These are phyloP conservation scores for Pleodorina starrii DNA, from an alignment of 139 green algal species.

Conservation along the genomic window DNA sequence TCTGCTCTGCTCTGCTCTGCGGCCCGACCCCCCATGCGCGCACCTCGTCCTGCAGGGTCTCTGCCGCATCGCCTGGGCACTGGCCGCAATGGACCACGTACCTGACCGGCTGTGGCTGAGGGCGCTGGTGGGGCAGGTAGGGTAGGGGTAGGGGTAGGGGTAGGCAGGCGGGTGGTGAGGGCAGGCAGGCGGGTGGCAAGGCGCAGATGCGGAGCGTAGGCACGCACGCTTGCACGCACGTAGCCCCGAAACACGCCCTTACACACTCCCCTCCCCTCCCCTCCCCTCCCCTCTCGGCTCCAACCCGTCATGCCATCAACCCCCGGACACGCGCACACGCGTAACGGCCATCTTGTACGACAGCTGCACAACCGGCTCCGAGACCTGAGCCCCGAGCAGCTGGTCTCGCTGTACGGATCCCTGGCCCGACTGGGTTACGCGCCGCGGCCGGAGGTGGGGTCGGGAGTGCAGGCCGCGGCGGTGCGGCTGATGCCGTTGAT, in stretches of 20 bases:
- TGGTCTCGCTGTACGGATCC: neutral
- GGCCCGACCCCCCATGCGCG: neutral
- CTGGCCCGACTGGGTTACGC: conserved; percentile 12
- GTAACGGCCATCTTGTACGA: neutral
- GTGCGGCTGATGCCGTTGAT: conserved; percentile 12
- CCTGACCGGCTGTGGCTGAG: conserved; percentile 56
- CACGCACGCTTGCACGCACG: too few species aligned
- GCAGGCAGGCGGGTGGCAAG: too few species aligned
- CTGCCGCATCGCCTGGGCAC: conserved; percentile 37
- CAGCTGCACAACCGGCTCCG: conserved; percentile 18
- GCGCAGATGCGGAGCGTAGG: too few species aligned
- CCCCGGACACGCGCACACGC: too few species aligned
- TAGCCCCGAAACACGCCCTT: too few species aligned
- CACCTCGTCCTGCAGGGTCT: conserved; percentile 2
- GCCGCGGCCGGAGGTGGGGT: neutral
- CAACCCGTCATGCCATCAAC: too few species aligned
- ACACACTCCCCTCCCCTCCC: too few species aligned
- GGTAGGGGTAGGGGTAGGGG: neutral
- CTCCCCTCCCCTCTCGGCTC: too few species aligned
- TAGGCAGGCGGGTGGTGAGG: too few species aligned
- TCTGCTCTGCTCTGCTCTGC: neutral
- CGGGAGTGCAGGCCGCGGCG: neutral
- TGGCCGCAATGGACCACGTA: conserved; percentile 45
- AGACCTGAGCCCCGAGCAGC: neutral
- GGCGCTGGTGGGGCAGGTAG: conserved; percentile 33